phyloP scores from a whole-genome alignment of 257 asterid species.

The Scutellaria minor region DNA sequence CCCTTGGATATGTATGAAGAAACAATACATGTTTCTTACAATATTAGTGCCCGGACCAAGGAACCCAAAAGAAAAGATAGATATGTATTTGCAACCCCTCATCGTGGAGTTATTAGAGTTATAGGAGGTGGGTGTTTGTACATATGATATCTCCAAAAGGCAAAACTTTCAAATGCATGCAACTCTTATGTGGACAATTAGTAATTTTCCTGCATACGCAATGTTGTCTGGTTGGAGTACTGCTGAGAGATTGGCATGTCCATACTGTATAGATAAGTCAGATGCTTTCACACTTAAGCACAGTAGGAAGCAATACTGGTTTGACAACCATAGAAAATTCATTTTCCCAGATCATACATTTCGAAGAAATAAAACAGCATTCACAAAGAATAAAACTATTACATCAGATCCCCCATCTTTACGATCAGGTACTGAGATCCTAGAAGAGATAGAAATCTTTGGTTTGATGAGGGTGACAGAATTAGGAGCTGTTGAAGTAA shows the following conservation, averaged over 20 bases:
- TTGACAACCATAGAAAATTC: background rate
- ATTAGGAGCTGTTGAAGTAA: too few relatives aligned
- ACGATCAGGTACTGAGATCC: too few relatives aligned
- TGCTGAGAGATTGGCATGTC: background rate
- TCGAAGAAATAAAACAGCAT: too few relatives aligned
- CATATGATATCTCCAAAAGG: background rate
- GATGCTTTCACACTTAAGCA: background rate
- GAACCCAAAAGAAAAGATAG: too few relatives aligned
- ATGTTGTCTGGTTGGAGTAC: background rate
- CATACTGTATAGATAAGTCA: background rate
- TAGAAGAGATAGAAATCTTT: too few relatives aligned
- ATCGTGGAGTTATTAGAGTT: too few relatives aligned
- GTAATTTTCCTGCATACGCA: background rate
- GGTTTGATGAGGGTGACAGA: too few relatives aligned
- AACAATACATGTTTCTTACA: background rate
- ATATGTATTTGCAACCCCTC: too few relatives aligned
- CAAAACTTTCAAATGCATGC: background rate
- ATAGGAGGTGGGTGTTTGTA: background rate
- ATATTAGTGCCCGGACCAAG: too few relatives aligned
- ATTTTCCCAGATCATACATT: too few relatives aligned
- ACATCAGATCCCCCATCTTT: too few relatives aligned
- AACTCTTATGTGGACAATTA: background rate
- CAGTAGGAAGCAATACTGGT: background rate
- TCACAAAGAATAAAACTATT: too few relatives aligned
- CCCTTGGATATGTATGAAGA: background rate